Evolutionary conservation across 2,329 filamentous ascomycete species (phyloP), one percentile per base, ranked within the genome.

Genomic region (Aschersonia sp.): DNA sequence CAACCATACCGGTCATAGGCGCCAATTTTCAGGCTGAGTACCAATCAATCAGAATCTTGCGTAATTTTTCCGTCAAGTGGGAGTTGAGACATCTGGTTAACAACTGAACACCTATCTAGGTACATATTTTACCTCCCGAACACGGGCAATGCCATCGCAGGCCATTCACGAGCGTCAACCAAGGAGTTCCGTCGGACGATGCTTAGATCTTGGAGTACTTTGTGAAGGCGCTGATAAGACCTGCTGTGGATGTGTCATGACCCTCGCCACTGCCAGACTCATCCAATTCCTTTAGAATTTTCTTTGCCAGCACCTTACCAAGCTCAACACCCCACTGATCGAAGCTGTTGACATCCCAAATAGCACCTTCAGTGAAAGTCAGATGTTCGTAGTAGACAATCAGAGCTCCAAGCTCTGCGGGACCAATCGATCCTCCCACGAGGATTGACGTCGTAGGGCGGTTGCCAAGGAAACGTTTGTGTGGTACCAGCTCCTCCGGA

Each of bases 301-400:
- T 89, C 81, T 90, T 97, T 52, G 92, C 92, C 55, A 98, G 73
- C 41, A 84, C 81, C 83, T 98, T 98, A 66, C 92, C 92, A 52
- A 98, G 74, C 76, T 98, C 92, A 43, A 98, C 92, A 70, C 92
- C 92, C 92, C 92, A 98, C 75, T 98, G 92, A 71, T 98, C 92
- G 63, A 97, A 98, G 61, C 83, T 88, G 79, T 98, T 98, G 75
- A 98, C 95, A 72, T 97, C 94, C 92, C 92, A 98, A 64, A 98
- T 76, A 46, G 89, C 90, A 59, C 92, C 92, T 72, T 98, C 92
- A 39, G 87, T 94, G 68, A 98, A 98, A 48, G 92, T 97, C 52
- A 97, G 71, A 71, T 98, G 92, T 76, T 98, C 92, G 69, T 98
- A 98, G 77, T 97, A 98, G 55, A 88, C 90, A 58, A 98, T 98